phyloP scores from a whole-genome alignment of 1,139 yeast species.

The Candida sanyaensis region DNA sequence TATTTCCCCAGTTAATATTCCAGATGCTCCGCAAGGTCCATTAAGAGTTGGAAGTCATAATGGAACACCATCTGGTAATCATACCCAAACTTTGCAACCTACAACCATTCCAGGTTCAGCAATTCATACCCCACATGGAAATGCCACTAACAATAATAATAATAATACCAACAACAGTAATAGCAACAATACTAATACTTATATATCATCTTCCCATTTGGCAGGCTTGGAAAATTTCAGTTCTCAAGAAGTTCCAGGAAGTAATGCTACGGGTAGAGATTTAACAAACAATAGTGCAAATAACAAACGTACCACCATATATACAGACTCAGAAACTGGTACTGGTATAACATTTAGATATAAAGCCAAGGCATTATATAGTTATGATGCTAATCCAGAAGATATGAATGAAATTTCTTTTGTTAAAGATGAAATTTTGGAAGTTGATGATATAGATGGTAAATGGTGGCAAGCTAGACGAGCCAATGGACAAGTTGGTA shows the following conservation, averaged over 20 bases:
- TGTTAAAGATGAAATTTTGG: conserved; percentile 84
- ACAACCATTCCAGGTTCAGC: background rate
- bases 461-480: conserved; percentile 99
- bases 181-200: conserved; percentile 27
- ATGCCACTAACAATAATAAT: background rate
- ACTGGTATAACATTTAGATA: conserved; percentile 65
- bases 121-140: conserved; percentile 16
- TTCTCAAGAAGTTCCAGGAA: conserved; percentile 30
- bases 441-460: conserved; percentile 91
- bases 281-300: conserved; percentile 25
- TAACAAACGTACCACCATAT: conserved; percentile 30
- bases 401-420: conserved; percentile 94
- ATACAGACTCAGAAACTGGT: conserved; percentile 25
- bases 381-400: conserved; percentile 90
- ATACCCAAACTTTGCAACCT: background rate
- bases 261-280: conserved; percentile 25
- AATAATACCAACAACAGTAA: conserved; percentile 1
- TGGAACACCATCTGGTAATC: conserved; percentile 21
- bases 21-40: conserved; percentile 10
- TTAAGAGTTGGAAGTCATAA: conserved; percentile 8
- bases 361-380: conserved; percentile 82
- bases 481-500: conserved; percentile 89
- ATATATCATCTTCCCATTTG: conserved; percentile 56
- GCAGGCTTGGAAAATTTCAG: conserved; percentile 61
- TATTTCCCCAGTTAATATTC: conserved; percentile 23